Base-by-base conservation (phyloP, 1,284 basidiomycete species). In the Porogramme epimiltina region DNA sequence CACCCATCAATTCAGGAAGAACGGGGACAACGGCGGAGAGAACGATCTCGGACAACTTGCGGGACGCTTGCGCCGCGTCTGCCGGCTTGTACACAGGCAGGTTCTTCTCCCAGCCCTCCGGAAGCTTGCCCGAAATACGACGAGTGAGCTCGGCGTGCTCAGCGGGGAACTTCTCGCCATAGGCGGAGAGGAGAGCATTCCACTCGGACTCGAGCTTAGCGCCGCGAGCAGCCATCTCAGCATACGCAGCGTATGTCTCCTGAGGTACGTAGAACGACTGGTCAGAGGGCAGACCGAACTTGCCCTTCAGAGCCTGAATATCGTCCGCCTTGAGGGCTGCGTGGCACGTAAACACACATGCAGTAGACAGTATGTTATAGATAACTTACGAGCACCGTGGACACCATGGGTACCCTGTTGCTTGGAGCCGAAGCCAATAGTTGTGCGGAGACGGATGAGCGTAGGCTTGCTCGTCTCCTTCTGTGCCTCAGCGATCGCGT, bases 361-460 rank as follows among this genome's bases (percentile, higher is more conserved):
- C n/a, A n/a, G 24, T 25, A 16, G 33, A 3, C 42, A 15, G n/a
- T 18, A 37, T 5, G 28, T 13, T n/a, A n/a, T 11, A 45, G 42
- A 46, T 49, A 45, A 76, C 89, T 66, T 65, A 91, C 90, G 91
- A 67, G 90, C 66, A 63, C 95, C 95, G 73, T 98, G 95, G 58
- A 97, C 92, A 62, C 91, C 91, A 66, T 96, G 93, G 18, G 91
- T 92, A 62, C 95, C 95, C 74, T 94, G 89, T 67, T 85, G 83
- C 77, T 91, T 90, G 42, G 95, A 97, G 56, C 95, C 95, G 70
- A 82, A 98, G 49, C 95, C 95, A 61, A 98, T 98, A 55, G 90
- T 96, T 56, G 95, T 98, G 69, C 80, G 85, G 53, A 96, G 75
- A 60, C 84, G 81, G 71, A 97, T 91, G 63, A 98, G 76, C 34